Evolutionary conservation across 2,329 filamentous ascomycete genomes (phyloP), one percentile per base, ranked within the genome.

Genomic region (Ascosphaera apis): DNA sequence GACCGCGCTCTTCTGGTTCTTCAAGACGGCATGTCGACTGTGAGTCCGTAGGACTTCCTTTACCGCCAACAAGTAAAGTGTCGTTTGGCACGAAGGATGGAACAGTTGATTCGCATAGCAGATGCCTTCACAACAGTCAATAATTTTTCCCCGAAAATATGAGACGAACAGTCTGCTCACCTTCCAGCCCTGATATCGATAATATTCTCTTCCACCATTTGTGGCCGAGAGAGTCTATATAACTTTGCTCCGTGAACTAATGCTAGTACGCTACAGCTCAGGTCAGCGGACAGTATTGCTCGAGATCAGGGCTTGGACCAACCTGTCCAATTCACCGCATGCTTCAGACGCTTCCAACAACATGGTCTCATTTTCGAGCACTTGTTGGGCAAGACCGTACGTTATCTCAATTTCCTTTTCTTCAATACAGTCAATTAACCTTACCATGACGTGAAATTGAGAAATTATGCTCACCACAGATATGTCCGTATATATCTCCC

Each of bases 371-470:
- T 78, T 69, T 41, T 71, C 60, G 1, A 93, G 58, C 12, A 93
- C 61, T 27, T 62, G 64, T 33, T 77, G 69, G 1, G 79, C 72
- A 19, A 98, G 67, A 3, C 67, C 61, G 46, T 93, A 77, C 0
- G 88, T 66, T 31, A 95, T 79, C 44, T 92, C 80, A 32, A 93
- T 84, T 51, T 98, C 86, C 37, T 71, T 72, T 47, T 92, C 84
- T 77, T 40, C 11, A 8, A 30, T 2, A 36, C 9, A 34, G 9
- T 40, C 31, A 37, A 9, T 13, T 34, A 15, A 4, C 28, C 34
- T 13, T 25, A 18, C 15, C 8, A 15, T 35, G 30, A 38, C 31
- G 12, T 35, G n/a, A 16, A 21, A 30, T n/a, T 30, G 7, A 15
- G 15, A 6, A 3, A 8, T 25, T n/a, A 16, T 32, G 40, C 63